These are phyloP conservation scores for Leishmania gerbilli DNA, from an alignment of 208 protist genomes.

Conservation along the genomic window DNA sequence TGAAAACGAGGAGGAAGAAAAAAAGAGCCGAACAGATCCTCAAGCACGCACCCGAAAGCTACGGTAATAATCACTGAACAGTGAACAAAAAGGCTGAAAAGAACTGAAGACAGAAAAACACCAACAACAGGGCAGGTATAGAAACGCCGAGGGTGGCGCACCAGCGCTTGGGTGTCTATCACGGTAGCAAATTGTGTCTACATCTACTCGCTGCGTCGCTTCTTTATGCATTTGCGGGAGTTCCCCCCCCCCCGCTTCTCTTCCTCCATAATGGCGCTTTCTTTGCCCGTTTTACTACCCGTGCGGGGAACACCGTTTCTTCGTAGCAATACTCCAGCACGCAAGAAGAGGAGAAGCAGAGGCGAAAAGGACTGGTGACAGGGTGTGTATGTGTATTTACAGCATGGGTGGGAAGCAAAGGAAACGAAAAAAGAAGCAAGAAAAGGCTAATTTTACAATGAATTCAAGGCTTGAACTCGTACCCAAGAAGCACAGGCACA, in stretches of 20 bases:
- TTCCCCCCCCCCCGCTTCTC: neutral
- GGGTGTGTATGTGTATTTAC: slow-evolving; percentile 4
- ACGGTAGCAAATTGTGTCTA: neutral
- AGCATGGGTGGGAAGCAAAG: neutral
- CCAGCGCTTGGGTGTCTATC: neutral
- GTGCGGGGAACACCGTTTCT: neutral
- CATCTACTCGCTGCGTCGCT: slow-evolving; percentile 3
- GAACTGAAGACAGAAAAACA: neutral
- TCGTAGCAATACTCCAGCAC: neutral
- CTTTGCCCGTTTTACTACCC: neutral
- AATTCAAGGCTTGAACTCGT: neutral
- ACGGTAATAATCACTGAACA: slow-evolving; percentile 1
- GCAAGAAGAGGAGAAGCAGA: slow-evolving; percentile 14
- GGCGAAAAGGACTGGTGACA: slow-evolving; percentile 19
- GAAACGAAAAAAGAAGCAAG: slow-evolving; percentile 18
- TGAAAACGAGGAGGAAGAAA: neutral
- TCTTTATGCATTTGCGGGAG: neutral
- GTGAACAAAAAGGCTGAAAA: slow-evolving; percentile 6
- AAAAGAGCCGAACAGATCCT: slow-evolving; percentile 7
- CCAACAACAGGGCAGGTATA: neutral
- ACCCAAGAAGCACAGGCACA: neutral
- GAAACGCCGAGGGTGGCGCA: slow-evolving; percentile 3
- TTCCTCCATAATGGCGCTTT: neutral
- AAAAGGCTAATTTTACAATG: slow-evolving; percentile 12
- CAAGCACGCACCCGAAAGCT: slow-evolving; percentile 5